Base-by-base conservation (phyloP, 2,329 filamentous ascomycete genomes). In the Exophiala alcalophila region DNA sequence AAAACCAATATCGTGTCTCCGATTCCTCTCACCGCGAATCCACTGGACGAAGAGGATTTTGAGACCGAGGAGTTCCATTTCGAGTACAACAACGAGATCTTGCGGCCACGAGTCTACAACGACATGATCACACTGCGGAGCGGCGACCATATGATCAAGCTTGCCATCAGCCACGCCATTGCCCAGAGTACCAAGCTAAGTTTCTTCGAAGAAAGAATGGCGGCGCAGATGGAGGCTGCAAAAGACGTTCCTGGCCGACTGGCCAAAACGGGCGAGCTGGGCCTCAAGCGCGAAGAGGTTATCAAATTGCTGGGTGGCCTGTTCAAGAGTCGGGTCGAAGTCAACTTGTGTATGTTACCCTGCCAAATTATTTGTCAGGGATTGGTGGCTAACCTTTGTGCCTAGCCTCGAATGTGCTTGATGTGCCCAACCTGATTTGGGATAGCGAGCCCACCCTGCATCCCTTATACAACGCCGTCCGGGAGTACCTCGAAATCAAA, bases 1-100 rank as follows among this genome's bases (percentile, higher is more conserved):
- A 63, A 62, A 3, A 56, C 52, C 10, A 47, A 54, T 50, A 29
- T 50, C n/a, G 59, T 62, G 0, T 59, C 60, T 3, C 64, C 66
- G 4, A 63, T 78, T 14, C 78, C 84, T 8, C 76, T 98, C 5
- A 82, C 89, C 21, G 85, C 82, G 1, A 78, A 87, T 23, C 87
- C 90, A 1, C 72, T 95, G 15, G 80, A 86, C 42, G 87, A 96
- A 64, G 83, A 84, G 53, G 90, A 97, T 61, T 95, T 94, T 56
- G 92, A 98, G 69, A 98, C 86, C 0, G 92, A 98, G 62, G 91
- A 97, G 61, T 96, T 98, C 59, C 91, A 98, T 61, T 98, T 98
- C 61, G 90, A 97, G 65, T 98, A 98, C 70, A 94, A 87, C 57
- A 77, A 81, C 1, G 77, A 87, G 44, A 88, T 92, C 23, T 84